These are phyloP conservation scores for Phytophthora crassamura DNA, from an alignment of 352 stramenopile genomes.

Conservation along the genomic window DNA sequence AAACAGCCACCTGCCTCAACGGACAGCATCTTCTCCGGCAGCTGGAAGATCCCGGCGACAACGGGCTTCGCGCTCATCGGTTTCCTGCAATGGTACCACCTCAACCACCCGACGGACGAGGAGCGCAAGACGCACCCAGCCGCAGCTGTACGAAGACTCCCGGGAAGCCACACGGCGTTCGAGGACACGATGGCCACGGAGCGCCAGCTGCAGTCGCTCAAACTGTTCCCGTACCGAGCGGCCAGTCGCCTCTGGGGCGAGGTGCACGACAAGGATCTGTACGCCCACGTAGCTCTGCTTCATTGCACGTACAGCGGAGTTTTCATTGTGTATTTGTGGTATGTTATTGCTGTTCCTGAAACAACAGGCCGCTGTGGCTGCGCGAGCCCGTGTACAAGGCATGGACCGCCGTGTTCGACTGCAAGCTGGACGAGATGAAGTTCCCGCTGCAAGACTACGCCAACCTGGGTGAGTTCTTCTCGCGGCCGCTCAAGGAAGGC, in stretches of 20 bases:
- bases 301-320: neutral
- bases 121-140: conserved; percentile 68
- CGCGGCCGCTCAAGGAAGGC: conserved; percentile 77
- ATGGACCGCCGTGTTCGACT: conserved; percentile 83
- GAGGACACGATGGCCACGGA: conserved; percentile 77
- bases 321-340: conserved; percentile 12
- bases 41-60: conserved; percentile 75
- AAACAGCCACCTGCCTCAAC: neutral
- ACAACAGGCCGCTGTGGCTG: conserved; percentile 62
- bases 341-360: conserved; percentile 5
- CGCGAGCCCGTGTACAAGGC: conserved; percentile 81
- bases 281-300: conserved; percentile 33
- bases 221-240: conserved; percentile 81
- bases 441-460: conserved; percentile 75
- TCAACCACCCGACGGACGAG: conserved; percentile 71
- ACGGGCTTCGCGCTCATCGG: conserved; percentile 76
- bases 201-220: conserved; percentile 75
- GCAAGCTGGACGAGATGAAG: conserved; percentile 88
- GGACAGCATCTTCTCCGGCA: conserved; percentile 29
- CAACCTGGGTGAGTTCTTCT: conserved; percentile 89
- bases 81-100: conserved; percentile 71
- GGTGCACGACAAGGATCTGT: conserved; percentile 85
- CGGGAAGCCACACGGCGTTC: conserved; percentile 59
- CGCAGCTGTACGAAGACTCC: conserved; percentile 52
- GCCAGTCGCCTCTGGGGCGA: conserved; percentile 79